Evolutionary conservation across 306 rosid species (phyloP), one percentile per base, ranked within the genome.

Genomic region (Vigna nakashimae): DNA sequence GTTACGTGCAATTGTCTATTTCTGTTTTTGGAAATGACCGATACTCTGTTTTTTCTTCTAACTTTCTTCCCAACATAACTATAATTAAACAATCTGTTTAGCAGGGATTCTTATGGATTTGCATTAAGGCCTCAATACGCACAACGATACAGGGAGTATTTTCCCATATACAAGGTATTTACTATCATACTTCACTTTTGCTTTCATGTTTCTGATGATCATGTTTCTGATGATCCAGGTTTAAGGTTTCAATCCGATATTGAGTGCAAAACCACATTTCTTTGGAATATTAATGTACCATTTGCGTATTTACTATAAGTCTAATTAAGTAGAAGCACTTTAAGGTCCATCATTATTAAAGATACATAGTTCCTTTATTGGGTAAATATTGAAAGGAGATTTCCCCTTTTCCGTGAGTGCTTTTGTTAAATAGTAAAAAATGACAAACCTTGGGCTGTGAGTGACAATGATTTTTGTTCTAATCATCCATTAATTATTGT

Each of bases 101-200:
- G 58, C 90, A 95, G 98, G 86, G 98, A 95, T 75, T 82, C 90
- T 48, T 92, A 91, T 81, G 98, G 98, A 74, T 95, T 95, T 87
- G 96, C 98, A 80, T 80, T 95, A 85, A 95, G 98, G 84, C 96
- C 98, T 82, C 98, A 95, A 77, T 86, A 87, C 79, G 71, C 85
- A 22, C 98, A 95, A 82, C 87, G 82, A 87, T 95, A 92, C 74
- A 85, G 82, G 72, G 87, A 92, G 81, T 88, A 91, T 65, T 80
- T 89, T 65, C 48, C 34, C 40, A 92, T 95, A 76, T 95, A 90
- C 91, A 85, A 84, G 98, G 98, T 95, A 85, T 66, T 17, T 62
- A 17, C 48, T 60, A 62, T 62, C 9, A 56, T 60, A 24, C 57
- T 55, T 48, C 58, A 59, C 4, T 36, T 73, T 73, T 67, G 71